A percentile compares a stretch with the other conserved stretches of the same genome.
phyloP scores from a whole-genome alignment of 345 rosid genomes.

The Pugionium cornutum region DNA sequence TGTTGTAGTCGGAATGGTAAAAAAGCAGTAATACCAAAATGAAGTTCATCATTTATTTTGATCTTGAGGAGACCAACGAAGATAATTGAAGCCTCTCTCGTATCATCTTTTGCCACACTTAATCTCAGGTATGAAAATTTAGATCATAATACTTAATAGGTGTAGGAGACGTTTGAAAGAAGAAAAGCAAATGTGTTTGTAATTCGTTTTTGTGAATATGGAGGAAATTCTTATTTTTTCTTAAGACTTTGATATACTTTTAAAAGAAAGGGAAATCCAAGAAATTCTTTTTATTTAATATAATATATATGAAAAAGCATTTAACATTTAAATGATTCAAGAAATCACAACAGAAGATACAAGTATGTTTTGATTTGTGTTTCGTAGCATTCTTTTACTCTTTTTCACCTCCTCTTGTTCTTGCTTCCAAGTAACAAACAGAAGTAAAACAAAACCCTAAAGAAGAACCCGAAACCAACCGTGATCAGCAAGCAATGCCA shows the following conservation, averaged over 20 bases:
- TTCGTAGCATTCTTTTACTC: neutral
- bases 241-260: conserved; percentile 4
- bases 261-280: conserved; percentile 16
- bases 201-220: conserved; percentile 37
- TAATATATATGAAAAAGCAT: neutral
- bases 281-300: neutral
- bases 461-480: conserved; percentile 87
- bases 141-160: conserved; percentile 34
- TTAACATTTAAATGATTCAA: conserved; percentile 10
- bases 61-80: conserved; percentile 22
- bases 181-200: conserved; percentile 26
- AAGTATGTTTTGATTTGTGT: conserved; percentile 16
- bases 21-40: conserved; percentile 8
- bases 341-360: conserved; percentile 25
- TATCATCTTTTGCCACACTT: conserved; percentile 11
- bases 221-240: conserved; percentile 17
- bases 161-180: conserved; percentile 16
- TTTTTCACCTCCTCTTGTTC: conserved; percentile 74
- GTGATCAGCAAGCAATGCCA: conserved; percentile 84
- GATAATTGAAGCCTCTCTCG: neutral
- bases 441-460: conserved; percentile 80
- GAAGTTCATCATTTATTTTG: conserved; percentile 30
- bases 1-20: conserved; percentile 29
- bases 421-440: conserved; percentile 82
- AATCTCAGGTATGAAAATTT: conserved; percentile 38